Evolutionary conservation across 1,284 basidiomycete genomes (phyloP).

Genomic region (Austroboletus niveus): DNA sequence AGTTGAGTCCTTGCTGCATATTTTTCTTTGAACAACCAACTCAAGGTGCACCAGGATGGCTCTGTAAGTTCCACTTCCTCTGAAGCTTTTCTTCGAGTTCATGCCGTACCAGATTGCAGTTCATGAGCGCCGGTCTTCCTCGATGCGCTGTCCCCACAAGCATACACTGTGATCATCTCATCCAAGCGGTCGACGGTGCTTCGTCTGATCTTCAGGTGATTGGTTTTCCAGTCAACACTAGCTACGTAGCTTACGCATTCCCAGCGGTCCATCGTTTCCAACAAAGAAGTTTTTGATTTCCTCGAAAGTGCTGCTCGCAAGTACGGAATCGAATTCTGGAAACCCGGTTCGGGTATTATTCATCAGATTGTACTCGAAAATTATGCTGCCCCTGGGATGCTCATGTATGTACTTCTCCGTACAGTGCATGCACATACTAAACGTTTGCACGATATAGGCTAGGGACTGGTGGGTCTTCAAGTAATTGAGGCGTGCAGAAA

Average conservation of each 20-base stretch:
- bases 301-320: slow-evolving; percentile 92
- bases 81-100: slow-evolving; percentile 3
- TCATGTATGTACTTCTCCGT: slow-evolving; percentile 54
- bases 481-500: background rate
- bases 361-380: slow-evolving; percentile 99
- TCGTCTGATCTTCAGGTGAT: slow-evolving; percentile 75
- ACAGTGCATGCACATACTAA: slow-evolving; percentile 11
- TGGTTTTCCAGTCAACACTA: too few relatives aligned
- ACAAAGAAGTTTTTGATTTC: slow-evolving; percentile 98
- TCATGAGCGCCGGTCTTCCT: slow-evolving; percentile 94
- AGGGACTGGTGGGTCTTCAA: slow-evolving; percentile 57
- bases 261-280: slow-evolving; percentile 82
- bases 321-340: slow-evolving; percentile 96
- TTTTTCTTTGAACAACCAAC: slow-evolving; percentile 1
- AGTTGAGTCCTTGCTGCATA: slow-evolving; percentile 52
- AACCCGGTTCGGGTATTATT: slow-evolving; percentile 93
- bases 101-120: slow-evolving; percentile 74
- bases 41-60: slow-evolving; percentile 61
- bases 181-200: slow-evolving; percentile 86
- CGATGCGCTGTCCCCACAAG: slow-evolving; percentile 83
- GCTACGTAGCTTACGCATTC: slow-evolving; percentile 1
- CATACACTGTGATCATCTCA: slow-evolving; percentile 98
- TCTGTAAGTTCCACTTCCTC: slow-evolving; percentile 45
- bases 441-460: slow-evolving; percentile 45
- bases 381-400: slow-evolving; percentile 88